phyloP scores from a whole-genome alignment of 306 rosid species.

The Vigna trinervia region DNA sequence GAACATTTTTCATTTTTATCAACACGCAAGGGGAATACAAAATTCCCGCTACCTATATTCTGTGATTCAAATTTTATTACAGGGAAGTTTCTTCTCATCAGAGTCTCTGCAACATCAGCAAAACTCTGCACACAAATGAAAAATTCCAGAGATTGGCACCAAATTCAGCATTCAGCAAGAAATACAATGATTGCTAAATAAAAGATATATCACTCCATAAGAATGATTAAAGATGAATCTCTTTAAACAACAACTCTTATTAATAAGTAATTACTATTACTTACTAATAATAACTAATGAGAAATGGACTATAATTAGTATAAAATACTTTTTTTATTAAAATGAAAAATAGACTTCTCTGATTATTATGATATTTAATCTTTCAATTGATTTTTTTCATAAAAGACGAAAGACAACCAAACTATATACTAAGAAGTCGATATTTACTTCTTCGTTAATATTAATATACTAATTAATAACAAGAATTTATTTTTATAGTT shows the following conservation, averaged over 20 bases:
- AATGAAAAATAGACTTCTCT: no score
- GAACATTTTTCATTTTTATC: slow-evolving; percentile 38
- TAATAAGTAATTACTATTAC: not conserved
- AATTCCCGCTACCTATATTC: slow-evolving; percentile 30
- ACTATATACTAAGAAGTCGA: no score
- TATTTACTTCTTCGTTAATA: no score
- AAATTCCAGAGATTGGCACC: not conserved
- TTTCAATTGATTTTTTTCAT: no score
- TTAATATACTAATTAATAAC: no score
- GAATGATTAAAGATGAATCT: not conserved
- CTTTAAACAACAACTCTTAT: not conserved
- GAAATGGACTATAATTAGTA: not conserved
- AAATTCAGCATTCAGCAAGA: slow-evolving; percentile 22
- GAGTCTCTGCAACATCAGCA: slow-evolving; percentile 26
- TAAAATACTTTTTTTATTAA: not conserved
- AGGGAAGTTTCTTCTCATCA: slow-evolving; percentile 28
- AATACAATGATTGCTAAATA: slow-evolving; percentile 24
- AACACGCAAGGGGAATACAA: slow-evolving; percentile 44
- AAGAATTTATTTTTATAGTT: no score
- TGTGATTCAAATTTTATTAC: slow-evolving; percentile 34
- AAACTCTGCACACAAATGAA: slow-evolving; percentile 35
- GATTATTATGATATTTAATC: no score
- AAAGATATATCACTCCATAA: not conserved
- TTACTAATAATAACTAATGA: not conserved
- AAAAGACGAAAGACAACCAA: no score